Conservation (phyloP, 345 rosid species). For the Brassica carinata region DNA sequence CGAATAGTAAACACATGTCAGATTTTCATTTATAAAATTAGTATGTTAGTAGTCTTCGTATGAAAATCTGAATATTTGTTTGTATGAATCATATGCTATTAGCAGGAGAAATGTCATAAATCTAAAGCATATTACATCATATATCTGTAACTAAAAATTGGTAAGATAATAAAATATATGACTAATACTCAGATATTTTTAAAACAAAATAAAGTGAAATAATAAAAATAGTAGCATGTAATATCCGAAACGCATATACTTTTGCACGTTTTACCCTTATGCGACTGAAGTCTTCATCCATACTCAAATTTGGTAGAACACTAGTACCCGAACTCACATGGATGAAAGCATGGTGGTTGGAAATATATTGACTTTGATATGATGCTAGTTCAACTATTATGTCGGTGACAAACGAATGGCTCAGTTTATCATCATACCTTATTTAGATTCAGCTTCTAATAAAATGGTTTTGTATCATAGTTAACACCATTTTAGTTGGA, state of each 20-base stretch:
- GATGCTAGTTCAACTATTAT: slow-evolving; percentile 20
- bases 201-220: neutral
- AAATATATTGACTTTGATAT: slow-evolving; percentile 21
- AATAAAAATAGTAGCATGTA: slow-evolving; percentile 10
- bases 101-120: neutral
- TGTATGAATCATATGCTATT: neutral
- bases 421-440: neutral
- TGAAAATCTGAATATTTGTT: neutral
- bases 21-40: neutral
- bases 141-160: neutral
- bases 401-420: slow-evolving; percentile 18
- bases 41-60: neutral
- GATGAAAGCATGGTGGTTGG: neutral
- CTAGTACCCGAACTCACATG: slow-evolving; percentile 13
- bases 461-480: neutral
- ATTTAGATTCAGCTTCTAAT: neutral
- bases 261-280: neutral
- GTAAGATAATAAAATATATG: neutral
- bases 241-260: neutral
- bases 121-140: neutral
- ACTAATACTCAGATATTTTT: neutral
- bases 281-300: slow-evolving; percentile 30
- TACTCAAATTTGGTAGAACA: slow-evolving; percentile 34
- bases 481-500: neutral
- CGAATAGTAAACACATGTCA: neutral